Evolutionary conservation across 441 rosid species (phyloP).

Genomic region (Erysimum pusillum): DNA sequence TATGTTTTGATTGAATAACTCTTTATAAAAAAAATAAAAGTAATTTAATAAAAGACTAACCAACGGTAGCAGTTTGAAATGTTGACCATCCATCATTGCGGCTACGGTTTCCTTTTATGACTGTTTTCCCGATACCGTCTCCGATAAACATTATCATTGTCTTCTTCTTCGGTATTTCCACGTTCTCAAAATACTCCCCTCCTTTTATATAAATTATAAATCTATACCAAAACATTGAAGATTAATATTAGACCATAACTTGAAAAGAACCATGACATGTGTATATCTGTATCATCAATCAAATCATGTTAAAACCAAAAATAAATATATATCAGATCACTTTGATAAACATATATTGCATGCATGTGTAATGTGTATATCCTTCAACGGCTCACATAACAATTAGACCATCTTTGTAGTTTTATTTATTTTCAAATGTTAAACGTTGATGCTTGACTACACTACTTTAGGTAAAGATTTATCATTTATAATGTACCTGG

Average conservation of each 20-base stretch:
- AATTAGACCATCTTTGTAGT: no score
- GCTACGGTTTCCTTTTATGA: conserved; percentile 54
- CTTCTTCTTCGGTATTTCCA: conserved; percentile 53
- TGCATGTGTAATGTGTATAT: neutral
- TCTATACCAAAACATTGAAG: conserved; percentile 21
- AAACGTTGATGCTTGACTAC: neutral
- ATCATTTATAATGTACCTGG: conserved; percentile 63
- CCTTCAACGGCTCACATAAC: no score
- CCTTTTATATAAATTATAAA: conserved; percentile 62
- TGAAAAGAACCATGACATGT: neutral
- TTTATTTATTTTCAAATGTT: no score
- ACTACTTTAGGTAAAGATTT: neutral
- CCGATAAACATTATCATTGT: conserved; percentile 59
- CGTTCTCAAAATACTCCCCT: conserved; percentile 62
- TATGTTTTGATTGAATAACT: no score
- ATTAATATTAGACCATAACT: neutral
- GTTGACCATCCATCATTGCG: conserved; percentile 53
- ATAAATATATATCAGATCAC: neutral
- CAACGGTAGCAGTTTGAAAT: conserved; percentile 65
- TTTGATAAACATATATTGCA: neutral
- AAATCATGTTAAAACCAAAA: neutral
- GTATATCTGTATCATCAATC: neutral
- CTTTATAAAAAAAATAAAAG: neutral
- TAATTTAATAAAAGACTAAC: conserved; percentile 47
- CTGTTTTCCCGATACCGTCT: conserved; percentile 61